These are phyloP conservation scores for Hortaea werneckii DNA, from an alignment of 2,329 filamentous ascomycete species.

Conservation along the genomic window DNA sequence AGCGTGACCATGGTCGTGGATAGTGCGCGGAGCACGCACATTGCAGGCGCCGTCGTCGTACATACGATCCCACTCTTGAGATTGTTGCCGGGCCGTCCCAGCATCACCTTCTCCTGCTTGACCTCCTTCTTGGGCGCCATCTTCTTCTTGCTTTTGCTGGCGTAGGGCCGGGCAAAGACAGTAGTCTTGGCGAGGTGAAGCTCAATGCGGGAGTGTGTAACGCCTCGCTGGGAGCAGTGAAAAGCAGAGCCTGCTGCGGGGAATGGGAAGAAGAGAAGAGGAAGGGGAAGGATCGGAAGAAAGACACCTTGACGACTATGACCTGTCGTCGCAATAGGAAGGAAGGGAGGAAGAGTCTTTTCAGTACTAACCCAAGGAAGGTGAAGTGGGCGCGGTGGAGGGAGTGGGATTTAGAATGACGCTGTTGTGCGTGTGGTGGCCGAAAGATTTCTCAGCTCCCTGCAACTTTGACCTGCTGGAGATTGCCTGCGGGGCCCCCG, in stretches of 20 bases:
- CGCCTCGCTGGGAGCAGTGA: slow-evolving; percentile 4
- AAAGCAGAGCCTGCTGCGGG: slow-evolving; percentile 28
- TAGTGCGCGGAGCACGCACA: slow-evolving; percentile 23
- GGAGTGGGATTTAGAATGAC: no score
- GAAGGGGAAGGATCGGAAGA: slow-evolving; percentile 5
- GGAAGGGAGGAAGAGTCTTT: no score
- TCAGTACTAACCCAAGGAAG: no score
- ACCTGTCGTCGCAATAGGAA: slow-evolving; percentile 13
- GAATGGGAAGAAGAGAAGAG: slow-evolving; percentile 15
- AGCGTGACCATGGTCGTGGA: slow-evolving; percentile 26
- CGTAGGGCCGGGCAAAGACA: slow-evolving; percentile 38
- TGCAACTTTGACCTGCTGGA: no score
- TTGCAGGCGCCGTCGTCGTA: slow-evolving; percentile 29
- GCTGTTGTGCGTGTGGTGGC: no score
- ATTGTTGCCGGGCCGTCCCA: slow-evolving; percentile 94
- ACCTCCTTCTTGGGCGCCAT: slow-evolving; percentile 95
- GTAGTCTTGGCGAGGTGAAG: slow-evolving; percentile 6
- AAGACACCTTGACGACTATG: slow-evolving; percentile 22
- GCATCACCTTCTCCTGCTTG: slow-evolving; percentile 88
- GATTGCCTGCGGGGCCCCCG: no score
- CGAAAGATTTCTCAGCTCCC: no score
- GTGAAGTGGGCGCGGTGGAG: no score
- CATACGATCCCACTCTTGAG: slow-evolving; percentile 97
- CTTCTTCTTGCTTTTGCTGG: slow-evolving; percentile 45
- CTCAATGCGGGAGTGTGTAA: background rate